Percentiles rank a stretch among this genome's conserved stretches.
Evolutionary conservation across 1,284 basidiomycete species (phyloP).

Genomic region (Pterulicium gracile): DNA sequence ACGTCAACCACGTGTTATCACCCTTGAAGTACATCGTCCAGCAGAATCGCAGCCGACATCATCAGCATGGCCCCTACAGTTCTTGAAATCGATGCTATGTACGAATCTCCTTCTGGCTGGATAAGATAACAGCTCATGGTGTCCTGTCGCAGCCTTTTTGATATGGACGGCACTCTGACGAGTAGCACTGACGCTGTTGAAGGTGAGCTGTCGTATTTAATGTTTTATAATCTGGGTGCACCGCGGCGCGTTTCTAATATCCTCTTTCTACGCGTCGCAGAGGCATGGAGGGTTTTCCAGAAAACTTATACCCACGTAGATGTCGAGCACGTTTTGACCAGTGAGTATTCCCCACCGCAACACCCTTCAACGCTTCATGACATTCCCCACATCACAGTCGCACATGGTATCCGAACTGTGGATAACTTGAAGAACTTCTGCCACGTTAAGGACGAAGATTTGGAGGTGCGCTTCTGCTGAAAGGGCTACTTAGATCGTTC

Average conservation of each 20-base stretch:
- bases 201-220: constrained; percentile 47
- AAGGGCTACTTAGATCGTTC: background rate
- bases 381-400: constrained; percentile 30
- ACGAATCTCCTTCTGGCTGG: too few relatives aligned
- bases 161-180: constrained; percentile 68
- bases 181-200: background rate
- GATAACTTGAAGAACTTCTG: constrained; percentile 71
- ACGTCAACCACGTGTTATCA: too few relatives aligned
- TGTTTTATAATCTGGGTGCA: too few relatives aligned
- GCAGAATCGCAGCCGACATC: too few relatives aligned
- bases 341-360: constrained; percentile 24
- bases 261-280: constrained; percentile 63
- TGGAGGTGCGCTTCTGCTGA: constrained; percentile 37
- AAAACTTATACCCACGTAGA: constrained; percentile 54
- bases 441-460: constrained; percentile 53
- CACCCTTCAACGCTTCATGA: constrained; percentile 6
- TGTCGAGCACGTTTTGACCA: constrained; percentile 48
- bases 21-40: too few relatives aligned
- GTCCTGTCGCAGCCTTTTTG: constrained; percentile 41
- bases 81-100: background rate
- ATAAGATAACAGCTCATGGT: constrained; percentile 10
- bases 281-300: constrained; percentile 62
- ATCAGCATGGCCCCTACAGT: too few relatives aligned
- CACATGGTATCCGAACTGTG: constrained; percentile 72
- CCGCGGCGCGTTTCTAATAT: too few relatives aligned